Percentiles rank a stretch among this genome's conserved stretches.
phyloP scores from a whole-genome alignment of 495 filamentous ascomycete species.

The Tuber borchii region DNA sequence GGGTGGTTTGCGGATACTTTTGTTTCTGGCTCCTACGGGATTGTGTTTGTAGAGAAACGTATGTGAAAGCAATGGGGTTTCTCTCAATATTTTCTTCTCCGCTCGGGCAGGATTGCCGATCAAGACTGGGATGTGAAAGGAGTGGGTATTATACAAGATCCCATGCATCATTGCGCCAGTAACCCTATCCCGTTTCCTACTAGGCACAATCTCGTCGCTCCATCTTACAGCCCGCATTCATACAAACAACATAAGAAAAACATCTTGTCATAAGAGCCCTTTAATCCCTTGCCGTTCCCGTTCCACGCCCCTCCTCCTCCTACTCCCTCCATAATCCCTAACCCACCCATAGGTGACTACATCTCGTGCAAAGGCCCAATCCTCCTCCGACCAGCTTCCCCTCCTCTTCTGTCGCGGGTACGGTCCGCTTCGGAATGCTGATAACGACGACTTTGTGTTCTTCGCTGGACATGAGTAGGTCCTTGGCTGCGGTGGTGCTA shows the following conservation, averaged over 20 bases:
- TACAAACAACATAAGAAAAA: neutral
- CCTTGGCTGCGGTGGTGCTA: too few relatives aligned
- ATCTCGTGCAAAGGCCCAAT: neutral
- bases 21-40: too few relatives aligned
- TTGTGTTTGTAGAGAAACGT: too few relatives aligned
- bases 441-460: too few relatives aligned
- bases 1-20: too few relatives aligned
- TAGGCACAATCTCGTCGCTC: neutral
- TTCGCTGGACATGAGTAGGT: too few relatives aligned
- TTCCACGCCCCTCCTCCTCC: neutral
- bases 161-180: neutral
- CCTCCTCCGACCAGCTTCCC: neutral
- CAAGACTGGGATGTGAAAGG: neutral
- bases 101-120: too few relatives aligned
- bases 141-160: neutral
- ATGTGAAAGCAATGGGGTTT: too few relatives aligned
- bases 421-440: too few relatives aligned
- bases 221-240: neutral
- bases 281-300: neutral
- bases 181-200: neutral
- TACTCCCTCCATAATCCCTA: neutral
- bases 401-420: too few relatives aligned
- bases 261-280: neutral
- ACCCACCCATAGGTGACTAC: neutral
- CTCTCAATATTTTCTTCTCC: too few relatives aligned